Evolutionary conservation across 225 moss, liverwort and hornwort genomes (phyloP), one percentile per base, ranked within the genome.

Genomic region (Takakia lepidozioides): DNA sequence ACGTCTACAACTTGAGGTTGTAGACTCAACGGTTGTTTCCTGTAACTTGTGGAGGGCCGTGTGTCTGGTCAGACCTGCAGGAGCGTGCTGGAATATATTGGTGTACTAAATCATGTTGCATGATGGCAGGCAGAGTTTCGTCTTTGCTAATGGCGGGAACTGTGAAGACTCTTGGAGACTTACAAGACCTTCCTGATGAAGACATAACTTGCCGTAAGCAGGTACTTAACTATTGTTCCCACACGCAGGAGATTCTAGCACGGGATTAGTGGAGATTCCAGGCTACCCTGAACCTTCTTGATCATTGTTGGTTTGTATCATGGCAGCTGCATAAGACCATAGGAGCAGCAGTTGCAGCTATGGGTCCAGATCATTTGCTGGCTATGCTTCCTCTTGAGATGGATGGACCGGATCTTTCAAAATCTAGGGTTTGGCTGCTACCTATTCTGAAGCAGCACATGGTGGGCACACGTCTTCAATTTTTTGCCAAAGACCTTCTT

Each of bases 401-500:
- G 91, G 91, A 98, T 59, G 85, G 69, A 36, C 16, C 68, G 15
- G 92, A 83, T 56, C 75, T 91, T 49, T 70, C 71, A 19, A 63
- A 72, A 21, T 85, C 98, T 38, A 74, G 91, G 37, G 78, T 83
- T 7, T 98, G 98, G 91, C 74, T 98, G 62, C 85, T 98, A 34
- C 98, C 98, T 39, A 87, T 91, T 46, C 38, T 98, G 64, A 98
- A 87, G 72, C 98, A 98, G 78, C 87, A 87, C 48, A 66, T 75
- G 32, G 78, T 98, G 49, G 91, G 98, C 19, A 76, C 87, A 51
- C 73, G 77, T 44, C 76, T 98, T 55, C 68, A 75, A 26, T 91
- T 81, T 43, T 98, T 83, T 49, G 78, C 73, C 37, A 84, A 87
- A 41, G 35, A 59, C 44, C 65, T 98, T 58, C 75, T 85, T 45